Base-by-base conservation (phyloP, 768 basidiomycete species). In the Albatrellus ellisii region DNA sequence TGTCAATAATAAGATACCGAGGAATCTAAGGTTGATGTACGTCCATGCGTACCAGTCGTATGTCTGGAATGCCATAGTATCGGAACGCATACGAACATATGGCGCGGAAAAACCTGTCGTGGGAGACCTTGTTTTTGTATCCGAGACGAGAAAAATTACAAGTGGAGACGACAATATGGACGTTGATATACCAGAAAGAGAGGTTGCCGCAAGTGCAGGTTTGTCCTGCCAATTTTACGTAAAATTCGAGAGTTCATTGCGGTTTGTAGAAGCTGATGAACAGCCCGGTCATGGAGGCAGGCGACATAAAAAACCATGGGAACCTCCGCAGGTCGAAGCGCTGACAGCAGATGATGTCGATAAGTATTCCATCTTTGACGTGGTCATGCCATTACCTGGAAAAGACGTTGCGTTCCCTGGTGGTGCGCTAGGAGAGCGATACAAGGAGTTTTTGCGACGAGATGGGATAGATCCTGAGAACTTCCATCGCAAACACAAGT, bases 11-110 rank as follows among this genome's bases (percentile, higher is more conserved):
- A 50, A 97, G 94, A 98, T 99, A 51, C 95, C 95, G 11, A 73
- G 83, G 43, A 98, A 94, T 55, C 73, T 99, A 45, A 75, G 95
- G 39, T 64, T 95, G 49, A 97, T 99, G 87, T 99, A 98, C 58
- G 79, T 97, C 42, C 95, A 99, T 59, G 92, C 92, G 24, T 99
- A 97, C 58, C 95, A 99, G 59, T 92, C 88, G 12, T 99, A 97
- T 53, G 80, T 98, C 26, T 99, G 94, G 94, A 99, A 99, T 61
- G 79, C 89, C 36, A 80, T 97, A 43, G 88, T 92, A 29, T 97
- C 92, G 3, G 90, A 97, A 60, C 82, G 95, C 10, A 79, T 98
- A 54, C 77, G 75, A 45, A 67, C 69, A 36, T 79, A 78, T 52
- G 90, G 92, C 24, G 63, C 71, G 39, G 72, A 80, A 39, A 69